Evolutionary conservation across 2,329 filamentous ascomycete genomes (phyloP).

Genomic region (Leptosphaerulina australis): DNA sequence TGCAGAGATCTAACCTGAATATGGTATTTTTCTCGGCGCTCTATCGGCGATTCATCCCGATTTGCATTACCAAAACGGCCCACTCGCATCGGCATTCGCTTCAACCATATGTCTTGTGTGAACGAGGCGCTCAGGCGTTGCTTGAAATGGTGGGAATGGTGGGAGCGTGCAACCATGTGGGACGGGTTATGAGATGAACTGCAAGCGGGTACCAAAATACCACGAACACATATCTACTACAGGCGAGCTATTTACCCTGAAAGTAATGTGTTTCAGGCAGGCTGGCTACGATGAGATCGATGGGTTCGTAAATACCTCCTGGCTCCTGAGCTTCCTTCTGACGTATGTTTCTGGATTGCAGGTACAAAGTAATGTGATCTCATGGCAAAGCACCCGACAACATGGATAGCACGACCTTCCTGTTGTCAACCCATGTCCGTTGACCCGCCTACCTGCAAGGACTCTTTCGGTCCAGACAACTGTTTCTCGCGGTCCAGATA

Average conservation of each 20-base stretch:
- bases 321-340: background rate
- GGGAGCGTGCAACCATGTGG: background rate
- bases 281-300: background rate
- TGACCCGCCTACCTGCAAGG: background rate
- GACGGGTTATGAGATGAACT: background rate
- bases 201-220: background rate
- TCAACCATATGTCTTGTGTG: conserved; percentile 6
- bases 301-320: background rate
- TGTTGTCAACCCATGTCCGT: conserved; percentile 1
- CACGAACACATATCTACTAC: background rate
- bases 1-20: conserved; percentile 15
- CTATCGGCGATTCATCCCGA: conserved; percentile 25
- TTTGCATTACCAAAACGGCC: conserved; percentile 4
- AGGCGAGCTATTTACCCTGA: background rate
- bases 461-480: conserved; percentile 1
- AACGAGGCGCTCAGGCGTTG: background rate
- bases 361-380: background rate
- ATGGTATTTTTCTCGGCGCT: conserved; percentile 15
- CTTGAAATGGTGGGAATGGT: background rate
- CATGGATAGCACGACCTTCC: conserved; percentile 6
- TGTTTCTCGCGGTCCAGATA: no score
- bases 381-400: background rate
- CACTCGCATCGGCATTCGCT: background rate
- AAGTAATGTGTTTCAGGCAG: background rate
- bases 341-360: conserved; percentile 1